Evolutionary conservation across 371 early-diverging fungal genomes (phyloP), one percentile per base, ranked within the genome.

Genomic region (Apophysomyces trapeziformis): DNA sequence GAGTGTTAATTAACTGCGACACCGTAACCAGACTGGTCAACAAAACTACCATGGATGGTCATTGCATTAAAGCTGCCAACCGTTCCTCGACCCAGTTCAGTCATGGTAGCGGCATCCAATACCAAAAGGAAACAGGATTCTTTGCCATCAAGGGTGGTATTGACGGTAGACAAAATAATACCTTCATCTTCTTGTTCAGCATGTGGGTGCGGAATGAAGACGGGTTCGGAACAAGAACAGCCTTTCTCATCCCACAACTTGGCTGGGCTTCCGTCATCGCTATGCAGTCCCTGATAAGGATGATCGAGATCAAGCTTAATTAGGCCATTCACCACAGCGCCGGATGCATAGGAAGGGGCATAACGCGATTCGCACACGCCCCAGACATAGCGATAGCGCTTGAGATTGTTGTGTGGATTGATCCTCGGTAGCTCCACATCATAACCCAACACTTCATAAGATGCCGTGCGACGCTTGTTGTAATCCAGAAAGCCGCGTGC

Each of bases 181-280:
- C 90, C 90, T 50, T 91, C 88, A 45, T 90, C 91, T 73, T 91
- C 91, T 11, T 64, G 75, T 6, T 62, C 69, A 0, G 79, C 85
- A 7, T 84, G 74, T 6, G 77, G 79, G 41, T 69, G 60, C 1
- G 87, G 83, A 14, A 91, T 77, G 77, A 91, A 90, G 16, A 91
- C 76, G 7, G 91, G 91, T 60, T 90, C 89, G n/a, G 87, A 80
- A 57, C 89, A 88, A 12, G 83, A 85, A 41, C 89, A 88, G 2
- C 86, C 83, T 26, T 80, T 82, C 45, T 75, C 67, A 37, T 83
- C 84, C 84, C 84, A 83, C 1, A 76, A 70, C 16, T 68, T 68
- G 2, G 81, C 76, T 7, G 72, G 57, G 11, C 73, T 69, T 7
- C 57, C 68, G 13, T 65, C 37, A 61, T 78, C 68, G 38, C 72